Evolutionary conservation across 345 rosid genomes (phyloP), one percentile per base, ranked within the genome.

Genomic region (Citrus australasica): DNA sequence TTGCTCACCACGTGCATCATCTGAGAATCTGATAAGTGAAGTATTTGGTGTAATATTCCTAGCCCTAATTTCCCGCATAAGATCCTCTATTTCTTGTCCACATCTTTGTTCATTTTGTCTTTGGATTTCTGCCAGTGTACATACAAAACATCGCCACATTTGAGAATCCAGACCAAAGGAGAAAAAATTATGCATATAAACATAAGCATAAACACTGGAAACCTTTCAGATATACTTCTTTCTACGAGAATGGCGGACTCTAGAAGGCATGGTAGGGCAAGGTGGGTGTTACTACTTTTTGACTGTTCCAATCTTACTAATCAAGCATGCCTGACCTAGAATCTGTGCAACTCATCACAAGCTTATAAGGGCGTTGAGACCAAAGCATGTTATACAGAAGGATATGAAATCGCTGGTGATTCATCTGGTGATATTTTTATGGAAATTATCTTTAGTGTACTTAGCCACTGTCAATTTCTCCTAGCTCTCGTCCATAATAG

Each of bases 1-100:
- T 85, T 96, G 99, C 82, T 96, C 98, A 61, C 94, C 98, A 68
- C 92, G 86, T 67, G 90, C 92, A 38, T 90, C 97, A 35, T 94
- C 97, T 2, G 99, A 94, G 89, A 96, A 94, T 79, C 86, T 88
- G 65, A 85, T 30, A 65, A 82, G 85, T 69, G 94, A 85, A 46
- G 87, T 79, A 79, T 82, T 85, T 9, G 93, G 84, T 53, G 88
- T 79, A 67, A 83, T 80, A 81, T 79, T 91, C 64, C 92, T 92
- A 67, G 91, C 82, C 82, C 85, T 88, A 40, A 87, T 71, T 27
- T 92, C 91, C 21, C 77, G 83, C 88, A 88, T 90, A 81, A 90
- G 85, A 58, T 92, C 93, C 27, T 96, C 98, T 62, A 96, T 90
- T 84, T 96, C 99, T 78, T 83, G 88, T 74, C 89, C 95, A 70